Evolutionary conservation across 129 eudicot genomes (phyloP).

Genomic region (Saposhnikovia divaricata): DNA sequence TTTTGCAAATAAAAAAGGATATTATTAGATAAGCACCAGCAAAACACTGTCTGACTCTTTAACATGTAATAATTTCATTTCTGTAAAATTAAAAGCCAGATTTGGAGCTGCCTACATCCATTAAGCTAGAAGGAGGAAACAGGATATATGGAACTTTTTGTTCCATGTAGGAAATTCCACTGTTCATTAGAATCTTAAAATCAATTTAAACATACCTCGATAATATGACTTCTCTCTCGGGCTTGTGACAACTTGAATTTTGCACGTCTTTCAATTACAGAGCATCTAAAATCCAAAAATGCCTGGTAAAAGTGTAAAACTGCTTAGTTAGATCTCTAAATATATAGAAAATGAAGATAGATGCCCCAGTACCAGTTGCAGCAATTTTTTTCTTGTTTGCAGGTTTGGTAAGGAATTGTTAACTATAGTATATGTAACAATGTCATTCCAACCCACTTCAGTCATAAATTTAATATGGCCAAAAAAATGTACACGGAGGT

Average conservation of each 20-base stretch:
- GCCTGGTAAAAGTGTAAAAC: constrained; percentile 40
- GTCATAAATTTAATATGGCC: background rate
- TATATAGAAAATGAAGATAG: background rate
- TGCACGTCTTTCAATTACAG: constrained; percentile 86
- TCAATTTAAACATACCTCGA: constrained; percentile 56
- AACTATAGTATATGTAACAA: background rate
- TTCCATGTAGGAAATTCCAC: background rate
- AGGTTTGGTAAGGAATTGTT: background rate
- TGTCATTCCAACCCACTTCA: background rate
- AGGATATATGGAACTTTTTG: background rate
- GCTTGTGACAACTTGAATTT: constrained; percentile 72
- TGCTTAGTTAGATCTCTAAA: background rate
- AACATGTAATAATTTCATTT: background rate
- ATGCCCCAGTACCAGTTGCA: background rate
- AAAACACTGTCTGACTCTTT: background rate
- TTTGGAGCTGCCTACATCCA: background rate
- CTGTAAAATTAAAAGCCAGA: background rate
- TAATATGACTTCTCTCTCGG: constrained; percentile 69
- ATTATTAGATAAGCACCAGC: constrained; percentile 1
- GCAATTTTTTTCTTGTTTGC: background rate
- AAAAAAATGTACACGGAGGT: background rate
- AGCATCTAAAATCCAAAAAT: constrained; percentile 88
- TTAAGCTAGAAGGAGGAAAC: background rate
- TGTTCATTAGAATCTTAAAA: background rate
- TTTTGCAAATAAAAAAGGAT: constrained; percentile 14